These are phyloP conservation scores for Bjerkandera adusta DNA, from an alignment of 1,284 basidiomycete species.

Conservation along the genomic window DNA sequence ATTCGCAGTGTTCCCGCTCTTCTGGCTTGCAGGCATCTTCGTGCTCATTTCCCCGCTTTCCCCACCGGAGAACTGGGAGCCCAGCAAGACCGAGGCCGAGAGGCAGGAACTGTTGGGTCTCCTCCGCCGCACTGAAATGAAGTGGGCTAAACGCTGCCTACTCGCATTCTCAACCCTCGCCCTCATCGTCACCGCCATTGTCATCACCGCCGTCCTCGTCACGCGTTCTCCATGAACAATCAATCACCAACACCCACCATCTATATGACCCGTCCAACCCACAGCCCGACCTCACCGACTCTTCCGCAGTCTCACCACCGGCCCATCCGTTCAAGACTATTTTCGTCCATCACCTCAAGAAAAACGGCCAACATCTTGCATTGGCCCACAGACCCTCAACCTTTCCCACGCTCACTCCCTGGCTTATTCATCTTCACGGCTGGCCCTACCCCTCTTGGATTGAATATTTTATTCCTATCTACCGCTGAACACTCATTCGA, in stretches of 20 bases:
- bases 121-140: slow-evolving; percentile 35
- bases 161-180: slow-evolving; percentile 20
- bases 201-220: slow-evolving; percentile 18
- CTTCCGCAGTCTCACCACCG: not conserved
- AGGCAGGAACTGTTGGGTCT: slow-evolving; percentile 32
- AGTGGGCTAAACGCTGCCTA: slow-evolving; percentile 42
- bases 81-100: slow-evolving; percentile 35
- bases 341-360: too few species aligned
- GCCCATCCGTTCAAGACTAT: too few species aligned
- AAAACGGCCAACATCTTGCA: not conserved
- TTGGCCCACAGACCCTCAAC: not conserved
- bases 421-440: not conserved
- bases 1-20: slow-evolving; percentile 38
- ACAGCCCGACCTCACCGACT: not conserved
- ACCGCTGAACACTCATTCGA: not conserved
- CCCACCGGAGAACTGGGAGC: slow-evolving; percentile 37
- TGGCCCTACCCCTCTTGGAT: not conserved
- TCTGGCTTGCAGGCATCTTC: slow-evolving; percentile 39
- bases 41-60: slow-evolving; percentile 38
- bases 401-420: not conserved
- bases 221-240: slow-evolving; percentile 5
- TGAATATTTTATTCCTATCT: not conserved
- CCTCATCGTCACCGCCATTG: slow-evolving; percentile 15
- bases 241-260: not conserved
- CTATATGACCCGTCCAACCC: not conserved